Percentiles rank a stretch among this genome's conserved stretches.
phyloP scores from a whole-genome alignment of 352 stramenopile genomes.

The Pilasporangium apinafurcum region DNA sequence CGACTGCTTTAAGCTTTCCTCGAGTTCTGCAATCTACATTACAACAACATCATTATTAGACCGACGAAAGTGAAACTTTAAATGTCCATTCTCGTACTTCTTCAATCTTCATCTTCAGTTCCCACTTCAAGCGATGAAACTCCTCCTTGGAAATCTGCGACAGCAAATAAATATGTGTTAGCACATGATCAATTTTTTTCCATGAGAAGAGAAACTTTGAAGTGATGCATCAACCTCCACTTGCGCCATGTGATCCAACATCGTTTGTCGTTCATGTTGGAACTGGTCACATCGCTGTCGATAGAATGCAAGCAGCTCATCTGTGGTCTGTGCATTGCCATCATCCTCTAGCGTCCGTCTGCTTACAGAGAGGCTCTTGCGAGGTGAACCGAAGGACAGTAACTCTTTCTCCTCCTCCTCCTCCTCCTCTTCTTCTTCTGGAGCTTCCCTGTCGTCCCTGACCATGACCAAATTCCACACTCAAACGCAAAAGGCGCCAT shows the following conservation, averaged over 20 bases:
- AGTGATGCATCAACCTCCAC: conserved; percentile 35
- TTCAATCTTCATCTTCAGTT: conserved; percentile 51
- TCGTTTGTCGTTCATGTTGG: conserved; percentile 46
- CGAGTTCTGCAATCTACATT: conserved; percentile 48
- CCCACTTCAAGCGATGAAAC: conserved; percentile 67
- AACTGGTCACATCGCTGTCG: conserved; percentile 60
- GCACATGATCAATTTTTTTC: too few species aligned
- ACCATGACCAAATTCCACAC: too few species aligned
- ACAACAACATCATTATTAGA: not conserved
- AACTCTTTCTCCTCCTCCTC: conserved; percentile 26
- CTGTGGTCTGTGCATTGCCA: conserved; percentile 2
- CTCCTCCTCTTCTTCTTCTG: not conserved
- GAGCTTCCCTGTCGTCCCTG: too few species aligned
- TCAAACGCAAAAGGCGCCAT: too few species aligned
- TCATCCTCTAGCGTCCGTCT: conserved; percentile 5
- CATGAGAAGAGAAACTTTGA: conserved; percentile 7
- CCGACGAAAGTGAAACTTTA: not conserved
- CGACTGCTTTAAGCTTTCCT: conserved; percentile 40
- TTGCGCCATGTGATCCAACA: conserved; percentile 42
- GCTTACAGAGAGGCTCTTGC: conserved; percentile 21
- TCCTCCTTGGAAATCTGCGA: conserved; percentile 69
- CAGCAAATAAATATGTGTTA: not conserved
- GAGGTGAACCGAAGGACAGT: conserved; percentile 50
- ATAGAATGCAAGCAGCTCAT: conserved; percentile 53
- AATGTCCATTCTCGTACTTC: conserved; percentile 26